Evolutionary conservation across 441 rosid genomes (phyloP).

Genomic region (Populus hybrid): DNA sequence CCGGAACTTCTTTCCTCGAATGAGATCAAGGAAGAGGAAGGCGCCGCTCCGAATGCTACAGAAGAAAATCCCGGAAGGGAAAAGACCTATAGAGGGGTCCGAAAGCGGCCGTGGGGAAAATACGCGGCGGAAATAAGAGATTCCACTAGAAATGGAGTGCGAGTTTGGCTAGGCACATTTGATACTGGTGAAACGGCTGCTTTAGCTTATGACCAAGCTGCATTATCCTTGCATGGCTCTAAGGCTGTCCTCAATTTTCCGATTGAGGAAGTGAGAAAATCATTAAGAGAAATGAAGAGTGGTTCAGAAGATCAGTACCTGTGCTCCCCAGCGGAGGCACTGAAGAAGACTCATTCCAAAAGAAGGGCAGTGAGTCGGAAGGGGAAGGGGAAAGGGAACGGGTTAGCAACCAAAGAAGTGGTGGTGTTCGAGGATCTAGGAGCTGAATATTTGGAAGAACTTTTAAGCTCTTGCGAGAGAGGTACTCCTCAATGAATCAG

Average conservation of each 20-base stretch:
- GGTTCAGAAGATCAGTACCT: slow-evolving; percentile 23
- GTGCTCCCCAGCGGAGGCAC: slow-evolving; percentile 9
- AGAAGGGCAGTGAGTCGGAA: not conserved
- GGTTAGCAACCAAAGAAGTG: not conserved
- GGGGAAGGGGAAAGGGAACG: not conserved
- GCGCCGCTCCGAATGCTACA: not conserved
- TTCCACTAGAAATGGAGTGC: slow-evolving; percentile 27
- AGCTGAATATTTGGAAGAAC: slow-evolving; percentile 23
- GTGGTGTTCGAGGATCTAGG: slow-evolving; percentile 31
- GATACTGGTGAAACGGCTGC: slow-evolving; percentile 32
- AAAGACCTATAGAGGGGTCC: slow-evolving; percentile 27
- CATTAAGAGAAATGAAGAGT: slow-evolving; percentile 24
- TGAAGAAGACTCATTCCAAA: slow-evolving; percentile 6
- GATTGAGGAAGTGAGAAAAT: slow-evolving; percentile 25
- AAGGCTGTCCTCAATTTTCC: slow-evolving; percentile 36
- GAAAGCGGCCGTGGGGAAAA: slow-evolving; percentile 37
- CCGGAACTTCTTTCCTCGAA: not conserved
- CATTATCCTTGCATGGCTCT: slow-evolving; percentile 27
- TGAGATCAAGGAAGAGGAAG: not conserved
- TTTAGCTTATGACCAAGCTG: slow-evolving; percentile 36
- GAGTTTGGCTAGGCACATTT: slow-evolving; percentile 37
- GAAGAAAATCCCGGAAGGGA: not conserved
- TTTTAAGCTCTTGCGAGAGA: slow-evolving; percentile 9
- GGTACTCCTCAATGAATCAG: not conserved
- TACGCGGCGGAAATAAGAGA: slow-evolving; percentile 38